phyloP scores from a whole-genome alignment of 2,329 filamentous ascomycete genomes.

The Penicillium occitanis region DNA sequence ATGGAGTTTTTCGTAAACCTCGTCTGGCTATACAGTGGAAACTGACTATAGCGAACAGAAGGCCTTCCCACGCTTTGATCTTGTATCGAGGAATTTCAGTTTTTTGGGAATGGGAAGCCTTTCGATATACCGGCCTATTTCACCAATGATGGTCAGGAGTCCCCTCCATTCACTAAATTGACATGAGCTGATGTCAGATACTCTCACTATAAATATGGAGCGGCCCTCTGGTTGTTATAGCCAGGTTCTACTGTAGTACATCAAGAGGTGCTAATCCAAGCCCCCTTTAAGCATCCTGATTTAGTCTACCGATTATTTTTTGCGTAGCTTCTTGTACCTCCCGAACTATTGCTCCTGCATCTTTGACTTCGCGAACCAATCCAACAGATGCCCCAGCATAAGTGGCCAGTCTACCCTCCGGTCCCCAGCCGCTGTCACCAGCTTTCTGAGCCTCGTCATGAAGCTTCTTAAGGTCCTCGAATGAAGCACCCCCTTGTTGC shows the following conservation, averaged over 20 bases:
- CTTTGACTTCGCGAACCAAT: slow-evolving; percentile 43
- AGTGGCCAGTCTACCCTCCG: slow-evolving; percentile 50
- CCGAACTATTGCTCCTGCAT: slow-evolving; percentile 43
- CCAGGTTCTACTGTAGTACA: neutral
- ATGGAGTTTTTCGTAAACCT: no score
- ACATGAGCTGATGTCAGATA: neutral
- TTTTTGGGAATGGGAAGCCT: no score
- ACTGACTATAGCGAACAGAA: no score
- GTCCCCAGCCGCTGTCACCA: slow-evolving; percentile 51
- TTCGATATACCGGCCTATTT: no score
- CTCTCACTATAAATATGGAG: no score
- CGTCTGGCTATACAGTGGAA: no score
- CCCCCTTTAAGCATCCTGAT: neutral
- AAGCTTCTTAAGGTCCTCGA: slow-evolving; percentile 47
- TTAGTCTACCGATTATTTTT: neutral
- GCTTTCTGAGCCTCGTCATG: slow-evolving; percentile 44
- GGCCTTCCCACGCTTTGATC: no score
- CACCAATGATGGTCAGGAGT: neutral
- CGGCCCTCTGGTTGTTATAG: no score
- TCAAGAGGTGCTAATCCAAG: neutral
- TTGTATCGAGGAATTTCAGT: no score
- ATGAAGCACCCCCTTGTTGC: slow-evolving; percentile 41
- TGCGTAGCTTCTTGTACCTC: slow-evolving; percentile 23
- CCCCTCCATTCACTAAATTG: neutral
- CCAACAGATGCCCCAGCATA: slow-evolving; percentile 53